Base-by-base conservation (phyloP, 768 basidiomycete species). In the Leucocoprinus leucothites region DNA sequence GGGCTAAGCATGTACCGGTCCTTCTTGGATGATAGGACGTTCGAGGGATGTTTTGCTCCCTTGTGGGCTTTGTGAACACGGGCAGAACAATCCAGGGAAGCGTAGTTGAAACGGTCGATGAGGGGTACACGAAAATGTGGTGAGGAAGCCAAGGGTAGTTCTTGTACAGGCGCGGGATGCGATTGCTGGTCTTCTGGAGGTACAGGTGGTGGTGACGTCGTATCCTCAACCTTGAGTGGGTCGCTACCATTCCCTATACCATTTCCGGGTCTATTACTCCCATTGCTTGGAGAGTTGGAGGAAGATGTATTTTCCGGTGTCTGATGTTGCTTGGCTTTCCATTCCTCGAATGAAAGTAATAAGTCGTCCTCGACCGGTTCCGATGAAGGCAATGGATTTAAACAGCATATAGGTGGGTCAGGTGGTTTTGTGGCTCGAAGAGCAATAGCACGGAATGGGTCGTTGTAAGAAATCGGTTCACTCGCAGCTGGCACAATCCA, bases 1-100 rank as follows among this genome's bases (percentile, higher is more conserved):
- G 95, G 96, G 52, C 89, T 92, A 61, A 98, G 87, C 97, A 98
- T 96, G 77, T 98, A 98, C 60, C 85, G 76, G 69, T 98, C 96
- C 66, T 87, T 89, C 71, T 94, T 94, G 28, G 85, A 86, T 25
- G 90, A 88, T 8, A 99, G 80, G 52, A 99, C 90, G 1, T 90
- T 81, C 0, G 87, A 83, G 0, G 91, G 73, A 1, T 90, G 92
- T 64, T 94, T 94, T 28, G 94, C 88, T 2, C 81, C 80, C 25
- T 82, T 80, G 66, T 96, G 94, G 0, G 93, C 77, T 7, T 80
- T 81, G 69, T 96, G 95, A 22, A 98, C 86, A 13, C 93, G 87
- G 1, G 96, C 95, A 1, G 92, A 93, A 66, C 97, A 99, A 68
- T 98, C 96, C 56, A 86, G 66, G 49, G 84, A 86, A 40, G 97